phyloP scores from a whole-genome alignment of 2,329 filamentous ascomycete genomes.

The Cladophialophora exuberans region DNA sequence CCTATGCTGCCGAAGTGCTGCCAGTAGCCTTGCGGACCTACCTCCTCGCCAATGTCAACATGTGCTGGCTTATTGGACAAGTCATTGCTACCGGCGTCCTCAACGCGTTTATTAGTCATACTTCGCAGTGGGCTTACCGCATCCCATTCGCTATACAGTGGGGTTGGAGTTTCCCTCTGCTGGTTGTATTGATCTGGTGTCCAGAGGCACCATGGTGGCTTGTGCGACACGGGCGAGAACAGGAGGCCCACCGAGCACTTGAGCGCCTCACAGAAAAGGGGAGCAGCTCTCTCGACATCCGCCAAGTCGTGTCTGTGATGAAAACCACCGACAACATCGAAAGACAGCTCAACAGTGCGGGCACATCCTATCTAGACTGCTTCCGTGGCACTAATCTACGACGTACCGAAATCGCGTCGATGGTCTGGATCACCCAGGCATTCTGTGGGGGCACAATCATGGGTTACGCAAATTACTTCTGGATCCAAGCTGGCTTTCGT shows the following conservation, averaged over 20 bases:
- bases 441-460: too few species aligned
- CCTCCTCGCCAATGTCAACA: slow-evolving; percentile 49
- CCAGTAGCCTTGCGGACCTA: slow-evolving; percentile 54
- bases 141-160: slow-evolving; percentile 39
- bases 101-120: slow-evolving; percentile 44
- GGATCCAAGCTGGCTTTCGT: too few species aligned
- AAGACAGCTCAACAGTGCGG: too few species aligned
- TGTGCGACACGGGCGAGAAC: slow-evolving; percentile 38
- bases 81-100: slow-evolving; percentile 47
- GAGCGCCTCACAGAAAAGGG: too few species aligned
- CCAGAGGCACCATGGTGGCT: slow-evolving; percentile 43
- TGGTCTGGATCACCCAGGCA: too few species aligned
- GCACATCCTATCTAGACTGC: too few species aligned
- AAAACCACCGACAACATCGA: too few species aligned
- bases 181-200: slow-evolving; percentile 20
- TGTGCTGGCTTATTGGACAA: slow-evolving; percentile 24
- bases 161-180: slow-evolving; percentile 19
- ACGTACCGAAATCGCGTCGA: too few species aligned
- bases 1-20: slow-evolving; percentile 43
- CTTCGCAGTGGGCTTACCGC: slow-evolving; percentile 49
- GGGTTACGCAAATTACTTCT: too few species aligned
- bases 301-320: too few species aligned
- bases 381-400: too few species aligned
- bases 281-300: too few species aligned
- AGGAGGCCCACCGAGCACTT: slow-evolving; percentile 39